Percentiles rank a stretch among this genome's conserved stretches.
These are phyloP conservation scores for Colletotrichum sp. DNA, from an alignment of 2,329 filamentous ascomycete genomes.

Conservation along the genomic window DNA sequence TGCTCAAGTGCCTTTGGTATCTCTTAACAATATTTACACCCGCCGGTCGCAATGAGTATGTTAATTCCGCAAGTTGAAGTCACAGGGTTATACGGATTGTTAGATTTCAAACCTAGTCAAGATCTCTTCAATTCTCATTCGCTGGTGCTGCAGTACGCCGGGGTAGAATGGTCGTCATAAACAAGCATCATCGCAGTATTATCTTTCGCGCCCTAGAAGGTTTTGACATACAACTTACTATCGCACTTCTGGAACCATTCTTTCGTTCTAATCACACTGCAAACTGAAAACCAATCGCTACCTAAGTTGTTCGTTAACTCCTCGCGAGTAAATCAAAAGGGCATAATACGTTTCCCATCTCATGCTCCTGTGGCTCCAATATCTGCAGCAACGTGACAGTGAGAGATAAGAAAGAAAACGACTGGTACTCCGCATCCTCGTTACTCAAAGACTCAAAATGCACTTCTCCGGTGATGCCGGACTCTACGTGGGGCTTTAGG, in stretches of 20 bases:
- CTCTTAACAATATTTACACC: background rate
- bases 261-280: background rate
- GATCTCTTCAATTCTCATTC: background rate
- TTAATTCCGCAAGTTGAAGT: background rate
- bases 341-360: background rate
- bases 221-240: background rate
- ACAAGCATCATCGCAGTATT: background rate
- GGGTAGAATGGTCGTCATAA: background rate
- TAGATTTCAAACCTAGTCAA: background rate
- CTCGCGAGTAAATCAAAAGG: background rate
- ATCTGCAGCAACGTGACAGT: background rate
- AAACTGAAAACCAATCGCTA: background rate
- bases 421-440: background rate
- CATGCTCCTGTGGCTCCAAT: background rate
- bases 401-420: background rate
- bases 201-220: background rate
- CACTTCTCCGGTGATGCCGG: background rate
- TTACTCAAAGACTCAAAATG: background rate
- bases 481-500: background rate
- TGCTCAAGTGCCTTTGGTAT: background rate
- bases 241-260: background rate
- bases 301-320: background rate
- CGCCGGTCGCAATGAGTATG: background rate
- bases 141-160: background rate
- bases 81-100: background rate